These are phyloP conservation scores for Trichoderma sp. DNA, from an alignment of 2,329 filamentous ascomycete genomes.

Conservation along the genomic window DNA sequence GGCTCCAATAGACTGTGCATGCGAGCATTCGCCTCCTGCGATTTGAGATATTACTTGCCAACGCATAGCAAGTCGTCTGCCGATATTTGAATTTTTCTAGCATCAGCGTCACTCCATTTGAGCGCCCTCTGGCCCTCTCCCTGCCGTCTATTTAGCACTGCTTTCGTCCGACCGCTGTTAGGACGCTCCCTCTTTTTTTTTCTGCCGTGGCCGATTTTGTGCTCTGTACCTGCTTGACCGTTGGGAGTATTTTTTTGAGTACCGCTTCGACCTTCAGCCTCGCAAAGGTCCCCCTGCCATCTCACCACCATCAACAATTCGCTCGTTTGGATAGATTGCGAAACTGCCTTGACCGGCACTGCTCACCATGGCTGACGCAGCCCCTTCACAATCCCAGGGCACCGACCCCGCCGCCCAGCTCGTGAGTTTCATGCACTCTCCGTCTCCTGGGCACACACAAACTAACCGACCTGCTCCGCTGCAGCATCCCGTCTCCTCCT, in stretches of 20 bases:
- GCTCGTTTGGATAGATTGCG: constrained; percentile 8
- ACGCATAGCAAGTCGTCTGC: constrained; percentile 10
- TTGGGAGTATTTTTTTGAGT: neutral
- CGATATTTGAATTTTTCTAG: neutral
- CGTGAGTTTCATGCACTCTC: constrained; percentile 22
- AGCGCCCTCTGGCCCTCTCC: neutral
- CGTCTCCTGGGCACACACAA: neutral
- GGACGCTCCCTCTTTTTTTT: neutral
- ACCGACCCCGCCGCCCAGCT: constrained; percentile 23
- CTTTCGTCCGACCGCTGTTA: neutral
- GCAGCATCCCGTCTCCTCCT: constrained; percentile 13
- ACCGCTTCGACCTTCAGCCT: constrained; percentile 5
- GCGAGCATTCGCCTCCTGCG: constrained; percentile 13
- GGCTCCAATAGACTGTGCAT: constrained; percentile 17
- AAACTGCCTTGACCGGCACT: constrained; percentile 22
- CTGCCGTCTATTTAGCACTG: neutral
- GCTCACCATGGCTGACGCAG: constrained; percentile 29
- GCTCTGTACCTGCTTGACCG: neutral
- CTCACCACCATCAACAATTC: constrained; percentile 13
- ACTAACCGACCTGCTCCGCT: constrained; percentile 6
- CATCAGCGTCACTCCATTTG: constrained; percentile 1
- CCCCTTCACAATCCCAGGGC: constrained; percentile 26
- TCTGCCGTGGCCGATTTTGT: neutral
- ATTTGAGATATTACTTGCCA: constrained; percentile 1
- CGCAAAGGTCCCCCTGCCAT: neutral